phyloP scores from a whole-genome alignment of 2,329 filamentous ascomycete genomes.

The Keithomyces neogunnii region DNA sequence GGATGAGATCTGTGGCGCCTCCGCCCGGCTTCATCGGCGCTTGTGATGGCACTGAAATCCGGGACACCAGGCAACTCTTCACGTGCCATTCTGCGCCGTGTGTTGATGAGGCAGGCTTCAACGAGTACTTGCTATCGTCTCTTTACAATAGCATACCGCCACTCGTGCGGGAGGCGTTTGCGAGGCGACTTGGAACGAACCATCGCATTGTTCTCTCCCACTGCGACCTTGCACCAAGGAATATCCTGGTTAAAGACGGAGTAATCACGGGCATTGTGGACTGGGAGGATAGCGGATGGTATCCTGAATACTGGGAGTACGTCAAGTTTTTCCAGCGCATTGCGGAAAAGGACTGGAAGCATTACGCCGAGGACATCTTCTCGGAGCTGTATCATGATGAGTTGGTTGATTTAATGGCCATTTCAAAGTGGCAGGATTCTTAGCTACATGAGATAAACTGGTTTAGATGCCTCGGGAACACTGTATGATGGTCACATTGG shows the following conservation, averaged over 20 bases:
- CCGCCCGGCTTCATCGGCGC: constrained; percentile 15
- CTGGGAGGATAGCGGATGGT: constrained; percentile 40
- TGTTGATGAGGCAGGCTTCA: constrained; percentile 15
- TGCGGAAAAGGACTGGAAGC: constrained; percentile 13
- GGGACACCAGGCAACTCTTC: constrained; percentile 14
- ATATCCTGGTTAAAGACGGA: constrained; percentile 32
- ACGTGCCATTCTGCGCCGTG: constrained; percentile 15
- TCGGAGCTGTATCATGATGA: constrained; percentile 16
- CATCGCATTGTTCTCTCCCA: constrained; percentile 38
- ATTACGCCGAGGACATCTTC: constrained; percentile 17
- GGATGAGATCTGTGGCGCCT: constrained; percentile 16
- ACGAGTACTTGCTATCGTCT: constrained; percentile 14
- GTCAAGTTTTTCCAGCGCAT: constrained; percentile 21
- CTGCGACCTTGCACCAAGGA: constrained; percentile 37
- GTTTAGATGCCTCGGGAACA: too few relatives aligned
- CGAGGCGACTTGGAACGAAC: constrained; percentile 12
- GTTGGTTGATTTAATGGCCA: constrained; percentile 15
- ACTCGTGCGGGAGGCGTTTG: constrained; percentile 14
- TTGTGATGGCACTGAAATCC: constrained; percentile 17
- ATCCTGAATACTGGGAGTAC: constrained; percentile 33
- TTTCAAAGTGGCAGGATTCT: constrained; percentile 15
- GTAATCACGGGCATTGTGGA: constrained; percentile 34
- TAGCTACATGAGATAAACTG: constrained; percentile 1
- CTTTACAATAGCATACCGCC: constrained; percentile 11
- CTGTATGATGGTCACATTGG: too few relatives aligned